Percentiles rank a stretch among this genome's conserved stretches.
These are phyloP conservation scores for Sinapis alba DNA, from an alignment of 441 rosid genomes.

Conservation along the genomic window DNA sequence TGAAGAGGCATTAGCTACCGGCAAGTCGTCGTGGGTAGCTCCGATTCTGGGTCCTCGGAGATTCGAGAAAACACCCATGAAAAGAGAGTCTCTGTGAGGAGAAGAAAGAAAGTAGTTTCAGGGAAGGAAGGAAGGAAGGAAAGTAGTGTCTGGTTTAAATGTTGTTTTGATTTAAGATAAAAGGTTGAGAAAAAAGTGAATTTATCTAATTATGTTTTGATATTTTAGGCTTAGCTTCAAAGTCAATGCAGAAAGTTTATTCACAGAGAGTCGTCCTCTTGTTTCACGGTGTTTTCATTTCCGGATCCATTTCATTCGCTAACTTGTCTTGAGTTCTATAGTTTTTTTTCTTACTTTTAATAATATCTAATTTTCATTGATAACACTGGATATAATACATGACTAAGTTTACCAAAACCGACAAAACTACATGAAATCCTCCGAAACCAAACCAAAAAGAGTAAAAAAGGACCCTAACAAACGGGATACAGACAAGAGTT, in stretches of 20 bases:
- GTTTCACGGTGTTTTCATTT: not conserved
- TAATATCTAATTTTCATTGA: not conserved
- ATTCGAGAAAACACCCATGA: constrained; percentile 63
- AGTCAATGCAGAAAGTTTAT: constrained; percentile 9
- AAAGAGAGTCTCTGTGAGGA: constrained; percentile 4
- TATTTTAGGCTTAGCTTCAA: constrained; percentile 18
- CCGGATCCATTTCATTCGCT: not conserved
- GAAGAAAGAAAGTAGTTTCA: not conserved
- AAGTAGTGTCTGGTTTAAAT: constrained; percentile 13
- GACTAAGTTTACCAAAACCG: no score
- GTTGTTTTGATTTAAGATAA: constrained; percentile 10
- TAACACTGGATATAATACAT: no score
- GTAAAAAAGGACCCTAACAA: no score
- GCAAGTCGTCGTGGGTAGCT: constrained; percentile 44
- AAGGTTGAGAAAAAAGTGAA: not conserved
- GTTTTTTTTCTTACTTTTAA: not conserved
- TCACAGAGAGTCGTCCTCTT: not conserved
- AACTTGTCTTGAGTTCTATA: not conserved
- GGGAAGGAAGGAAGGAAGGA: not conserved
- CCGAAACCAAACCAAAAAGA: no score
- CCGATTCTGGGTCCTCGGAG: constrained; percentile 56
- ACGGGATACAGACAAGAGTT: no score
- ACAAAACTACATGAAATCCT: no score
- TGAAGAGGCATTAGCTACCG: constrained; percentile 39
- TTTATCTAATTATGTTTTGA: not conserved